Evolutionary conservation across 768 basidiomycete genomes (phyloP).

Genomic region (Leccinum uliginosum): DNA sequence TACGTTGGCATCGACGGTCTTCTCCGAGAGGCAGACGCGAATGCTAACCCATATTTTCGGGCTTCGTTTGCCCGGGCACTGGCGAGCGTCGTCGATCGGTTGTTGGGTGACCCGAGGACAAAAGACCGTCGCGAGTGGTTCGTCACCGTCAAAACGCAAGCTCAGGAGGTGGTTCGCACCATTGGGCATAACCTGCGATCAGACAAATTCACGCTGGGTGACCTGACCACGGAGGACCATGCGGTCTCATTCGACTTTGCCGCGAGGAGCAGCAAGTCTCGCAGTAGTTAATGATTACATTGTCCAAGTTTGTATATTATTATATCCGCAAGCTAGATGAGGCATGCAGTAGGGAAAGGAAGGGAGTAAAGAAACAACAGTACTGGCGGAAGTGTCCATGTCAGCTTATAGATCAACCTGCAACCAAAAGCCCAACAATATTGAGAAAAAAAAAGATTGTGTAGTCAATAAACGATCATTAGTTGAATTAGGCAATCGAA

Average conservation of each 20-base stretch:
- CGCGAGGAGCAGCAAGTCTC: slow-evolving; percentile 25
- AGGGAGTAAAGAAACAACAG: not conserved
- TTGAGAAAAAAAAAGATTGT: not conserved
- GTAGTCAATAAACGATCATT: not conserved
- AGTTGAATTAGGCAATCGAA: slow-evolving; percentile 34
- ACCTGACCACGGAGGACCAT: slow-evolving; percentile 23
- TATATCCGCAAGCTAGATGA: slow-evolving; percentile 11
- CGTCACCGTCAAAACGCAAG: slow-evolving; percentile 14
- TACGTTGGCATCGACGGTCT: slow-evolving; percentile 41
- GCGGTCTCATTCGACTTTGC: slow-evolving; percentile 30
- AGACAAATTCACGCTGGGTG: slow-evolving; percentile 26
- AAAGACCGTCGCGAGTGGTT: slow-evolving; percentile 17
- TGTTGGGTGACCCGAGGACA: slow-evolving; percentile 24
- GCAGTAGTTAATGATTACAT: slow-evolving; percentile 13
- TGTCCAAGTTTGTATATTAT: not conserved
- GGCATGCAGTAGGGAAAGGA: not conserved
- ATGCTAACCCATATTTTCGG: slow-evolving; percentile 35
- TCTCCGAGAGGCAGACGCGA: slow-evolving; percentile 21
- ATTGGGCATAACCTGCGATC: slow-evolving; percentile 11
- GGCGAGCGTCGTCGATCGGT: slow-evolving; percentile 35
- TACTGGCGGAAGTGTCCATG: slow-evolving; percentile 9
- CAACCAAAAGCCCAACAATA: slow-evolving; percentile 4
- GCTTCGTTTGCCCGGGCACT: slow-evolving; percentile 48
- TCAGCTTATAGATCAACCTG: not conserved
- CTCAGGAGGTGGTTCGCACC: slow-evolving; percentile 15